These are phyloP conservation scores for Pestalotiopsis sp. DNA, from an alignment of 2,329 filamentous ascomycete genomes.

Conservation along the genomic window DNA sequence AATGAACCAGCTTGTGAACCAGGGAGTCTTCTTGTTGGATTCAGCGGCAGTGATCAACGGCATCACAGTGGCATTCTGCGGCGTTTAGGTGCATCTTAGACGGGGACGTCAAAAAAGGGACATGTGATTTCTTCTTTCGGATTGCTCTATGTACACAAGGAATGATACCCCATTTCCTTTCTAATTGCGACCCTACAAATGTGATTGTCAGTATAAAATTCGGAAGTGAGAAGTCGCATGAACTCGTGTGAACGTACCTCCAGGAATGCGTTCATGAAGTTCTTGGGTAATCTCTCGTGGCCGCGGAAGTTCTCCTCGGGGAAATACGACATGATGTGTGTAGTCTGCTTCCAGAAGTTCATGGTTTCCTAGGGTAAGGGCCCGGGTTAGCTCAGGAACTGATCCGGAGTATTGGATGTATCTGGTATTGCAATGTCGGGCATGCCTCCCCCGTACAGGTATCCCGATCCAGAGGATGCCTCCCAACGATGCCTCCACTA, in stretches of 20 bases:
- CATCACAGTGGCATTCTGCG: slow-evolving; percentile 16
- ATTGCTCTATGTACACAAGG: slow-evolving; percentile 36
- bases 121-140: slow-evolving; percentile 36
- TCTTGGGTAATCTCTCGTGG: slow-evolving; percentile 77
- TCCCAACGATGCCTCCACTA: not conserved
- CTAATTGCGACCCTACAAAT: slow-evolving; percentile 58
- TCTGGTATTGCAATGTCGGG: not conserved
- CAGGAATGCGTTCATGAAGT: slow-evolving; percentile 93
- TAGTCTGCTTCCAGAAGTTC: slow-evolving; percentile 98
- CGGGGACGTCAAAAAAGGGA: slow-evolving; percentile 24
- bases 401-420: not conserved
- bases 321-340: slow-evolving; percentile 97
- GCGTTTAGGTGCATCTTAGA: slow-evolving; percentile 34
- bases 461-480: not conserved
- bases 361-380: slow-evolving; percentile 78
- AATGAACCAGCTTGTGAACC: slow-evolving; percentile 6
- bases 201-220: slow-evolving; percentile 1
- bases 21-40: not conserved
- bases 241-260: slow-evolving; percentile 64
- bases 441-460: not conserved
- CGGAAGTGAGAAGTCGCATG: not conserved
- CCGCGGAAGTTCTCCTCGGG: slow-evolving; percentile 78
- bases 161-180: slow-evolving; percentile 31
- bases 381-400: slow-evolving; percentile 15
- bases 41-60: not conserved